A percentile compares a stretch with the other conserved stretches of the same genome.
phyloP scores from a whole-genome alignment of 2,329 filamentous ascomycete genomes.

The Corniculantispora saksenae region DNA sequence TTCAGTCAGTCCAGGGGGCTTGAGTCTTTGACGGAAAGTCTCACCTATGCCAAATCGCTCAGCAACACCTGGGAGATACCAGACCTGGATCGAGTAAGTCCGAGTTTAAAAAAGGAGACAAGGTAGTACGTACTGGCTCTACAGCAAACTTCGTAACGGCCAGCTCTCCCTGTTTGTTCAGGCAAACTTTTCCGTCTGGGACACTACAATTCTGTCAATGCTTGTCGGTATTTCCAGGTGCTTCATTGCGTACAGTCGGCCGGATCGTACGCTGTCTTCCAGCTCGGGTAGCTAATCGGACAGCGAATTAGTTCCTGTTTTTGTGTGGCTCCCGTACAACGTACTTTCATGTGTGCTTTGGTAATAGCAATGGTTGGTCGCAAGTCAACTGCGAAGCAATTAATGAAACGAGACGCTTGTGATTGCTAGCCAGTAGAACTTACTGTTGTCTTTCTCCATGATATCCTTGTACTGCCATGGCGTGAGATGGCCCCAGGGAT shows the following conservation, averaged over 20 bases:
- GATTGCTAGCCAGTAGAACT: slow-evolving; percentile 20
- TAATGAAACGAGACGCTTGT: slow-evolving; percentile 19
- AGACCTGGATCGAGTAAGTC: slow-evolving; percentile 48
- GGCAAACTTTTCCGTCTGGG: slow-evolving; percentile 83
- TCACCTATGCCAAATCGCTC: slow-evolving; percentile 86
- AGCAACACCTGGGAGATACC: slow-evolving; percentile 85
- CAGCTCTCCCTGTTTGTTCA: slow-evolving; percentile 83
- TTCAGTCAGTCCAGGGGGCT: neutral
- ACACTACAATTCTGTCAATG: slow-evolving; percentile 37
- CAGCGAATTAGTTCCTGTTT: neutral
- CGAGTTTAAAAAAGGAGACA: neutral
- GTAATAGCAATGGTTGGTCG: slow-evolving; percentile 90
- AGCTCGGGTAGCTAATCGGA: slow-evolving; percentile 74
- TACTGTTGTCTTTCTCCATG: slow-evolving; percentile 72
- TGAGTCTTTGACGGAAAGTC: slow-evolving; percentile 22
- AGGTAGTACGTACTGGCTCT: slow-evolving; percentile 74
- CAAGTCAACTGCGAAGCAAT: slow-evolving; percentile 63
- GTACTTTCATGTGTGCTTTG: slow-evolving; percentile 83
- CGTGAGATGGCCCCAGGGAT: slow-evolving; percentile 85
- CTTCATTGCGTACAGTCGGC: slow-evolving; percentile 61
- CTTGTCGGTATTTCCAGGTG: slow-evolving; percentile 19
- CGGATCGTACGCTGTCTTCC: slow-evolving; percentile 79
- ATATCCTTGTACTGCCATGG: slow-evolving; percentile 81
- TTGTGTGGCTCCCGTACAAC: neutral
- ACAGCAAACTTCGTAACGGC: slow-evolving; percentile 96